Evolutionary conservation across 176 grass and related monocot species (phyloP).

Genomic region (Typha latifolia): DNA sequence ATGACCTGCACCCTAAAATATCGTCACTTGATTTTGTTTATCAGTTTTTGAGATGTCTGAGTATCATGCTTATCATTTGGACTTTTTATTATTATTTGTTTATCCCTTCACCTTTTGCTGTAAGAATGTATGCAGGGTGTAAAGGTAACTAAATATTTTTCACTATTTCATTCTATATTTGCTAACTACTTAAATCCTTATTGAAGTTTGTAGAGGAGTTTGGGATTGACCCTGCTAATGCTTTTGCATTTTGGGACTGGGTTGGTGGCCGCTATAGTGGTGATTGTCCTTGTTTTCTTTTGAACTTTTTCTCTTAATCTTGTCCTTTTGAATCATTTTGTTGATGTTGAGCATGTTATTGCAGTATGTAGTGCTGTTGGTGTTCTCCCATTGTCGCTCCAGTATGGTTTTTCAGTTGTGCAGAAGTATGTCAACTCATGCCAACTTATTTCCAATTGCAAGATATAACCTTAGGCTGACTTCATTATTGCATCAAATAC

Average conservation of each 20-base stretch:
- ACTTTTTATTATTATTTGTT: too few species aligned
- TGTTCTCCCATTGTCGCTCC: slow-evolving; percentile 87
- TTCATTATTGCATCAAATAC: too few species aligned
- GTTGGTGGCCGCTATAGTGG: slow-evolving; percentile 98
- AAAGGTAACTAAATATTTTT: not conserved
- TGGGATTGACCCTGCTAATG: slow-evolving; percentile 87
- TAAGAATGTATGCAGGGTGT: not conserved
- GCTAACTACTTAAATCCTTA: not conserved
- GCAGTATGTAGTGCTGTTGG: slow-evolving; percentile 98
- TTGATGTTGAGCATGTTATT: slow-evolving; percentile 11
- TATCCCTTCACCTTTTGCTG: too few species aligned
- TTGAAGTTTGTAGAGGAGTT: slow-evolving; percentile 75
- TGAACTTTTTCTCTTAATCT: not conserved
- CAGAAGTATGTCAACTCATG: slow-evolving; percentile 66
- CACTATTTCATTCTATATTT: not conserved
- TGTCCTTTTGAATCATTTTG: slow-evolving; percentile 9
- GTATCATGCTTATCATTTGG: too few species aligned
- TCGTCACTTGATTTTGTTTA: too few species aligned
- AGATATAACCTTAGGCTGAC: too few species aligned
- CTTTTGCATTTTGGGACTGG: slow-evolving; percentile 99
- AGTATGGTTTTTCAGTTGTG: slow-evolving; percentile 90
- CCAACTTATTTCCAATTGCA: slow-evolving; percentile 1
- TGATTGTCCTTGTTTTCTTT: slow-evolving; percentile 29
- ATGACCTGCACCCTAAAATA: too few species aligned
- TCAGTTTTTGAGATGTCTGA: too few species aligned